Evolutionary conservation across 257 asterid species (phyloP).

Genomic region (Fraxinus americana): DNA sequence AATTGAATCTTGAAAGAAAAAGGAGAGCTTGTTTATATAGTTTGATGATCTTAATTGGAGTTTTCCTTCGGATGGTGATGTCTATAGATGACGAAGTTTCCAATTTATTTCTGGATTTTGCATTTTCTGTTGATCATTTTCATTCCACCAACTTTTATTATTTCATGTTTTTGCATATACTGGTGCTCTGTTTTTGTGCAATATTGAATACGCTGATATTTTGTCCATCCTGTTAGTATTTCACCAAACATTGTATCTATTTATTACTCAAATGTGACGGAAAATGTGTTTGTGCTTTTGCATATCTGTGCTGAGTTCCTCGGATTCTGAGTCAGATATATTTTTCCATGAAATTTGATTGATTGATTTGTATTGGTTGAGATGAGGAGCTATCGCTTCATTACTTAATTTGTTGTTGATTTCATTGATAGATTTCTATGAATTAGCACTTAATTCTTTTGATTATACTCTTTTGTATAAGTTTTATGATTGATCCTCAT

Average conservation of each 20-base stretch:
- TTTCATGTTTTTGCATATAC: slow-evolving; percentile 3
- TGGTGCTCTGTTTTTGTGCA: neutral
- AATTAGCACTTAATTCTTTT: neutral
- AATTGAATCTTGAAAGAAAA: neutral
- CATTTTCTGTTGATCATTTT: slow-evolving; percentile 9
- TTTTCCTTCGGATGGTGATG: slow-evolving; percentile 12
- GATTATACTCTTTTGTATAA: slow-evolving; percentile 17
- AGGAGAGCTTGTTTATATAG: neutral
- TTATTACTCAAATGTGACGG: neutral
- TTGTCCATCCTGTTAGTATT: too few relatives aligned
- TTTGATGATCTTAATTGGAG: slow-evolving; percentile 19
- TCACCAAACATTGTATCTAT: neutral
- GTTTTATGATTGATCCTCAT: slow-evolving; percentile 4
- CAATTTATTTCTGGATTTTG: slow-evolving; percentile 17
- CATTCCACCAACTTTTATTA: neutral
- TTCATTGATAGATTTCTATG: neutral
- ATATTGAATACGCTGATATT: neutral
- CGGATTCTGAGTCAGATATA: neutral
- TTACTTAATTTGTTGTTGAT: neutral
- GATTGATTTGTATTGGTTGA: neutral
- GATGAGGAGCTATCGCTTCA: neutral
- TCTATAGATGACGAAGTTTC: slow-evolving; percentile 15
- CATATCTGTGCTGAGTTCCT: neutral
- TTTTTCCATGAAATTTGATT: neutral
- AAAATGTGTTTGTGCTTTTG: slow-evolving; percentile 9